Percentiles rank a stretch among this genome's conserved stretches.
These are phyloP conservation scores for Solanum chiquidenum DNA, from an alignment of 257 asterid genomes.

Conservation along the genomic window DNA sequence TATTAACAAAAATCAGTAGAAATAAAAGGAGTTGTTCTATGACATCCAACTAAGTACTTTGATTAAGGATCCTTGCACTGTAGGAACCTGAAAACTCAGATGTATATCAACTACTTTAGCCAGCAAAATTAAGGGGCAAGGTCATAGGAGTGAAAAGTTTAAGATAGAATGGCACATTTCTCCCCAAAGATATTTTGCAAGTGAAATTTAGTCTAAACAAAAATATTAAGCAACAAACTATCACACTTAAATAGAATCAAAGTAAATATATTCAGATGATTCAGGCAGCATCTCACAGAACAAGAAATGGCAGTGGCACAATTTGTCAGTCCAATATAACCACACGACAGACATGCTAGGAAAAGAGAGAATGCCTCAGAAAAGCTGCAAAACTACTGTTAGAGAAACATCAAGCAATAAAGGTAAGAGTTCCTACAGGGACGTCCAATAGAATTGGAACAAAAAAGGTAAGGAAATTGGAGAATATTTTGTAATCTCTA, in stretches of 20 bases:
- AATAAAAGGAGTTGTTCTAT: not conserved
- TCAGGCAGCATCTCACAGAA: not conserved
- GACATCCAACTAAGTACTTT: not conserved
- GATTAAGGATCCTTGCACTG: not conserved
- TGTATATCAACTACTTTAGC: not conserved
- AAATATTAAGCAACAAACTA: not conserved
- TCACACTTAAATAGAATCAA: not conserved
- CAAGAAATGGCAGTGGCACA: not conserved
- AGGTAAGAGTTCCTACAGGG: not conserved
- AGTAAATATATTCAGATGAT: not conserved
- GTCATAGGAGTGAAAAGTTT: not conserved
- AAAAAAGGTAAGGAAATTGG: not conserved
- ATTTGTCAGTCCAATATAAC: not conserved
- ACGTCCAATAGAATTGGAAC: not conserved
- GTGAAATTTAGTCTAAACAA: not conserved
- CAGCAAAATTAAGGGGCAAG: not conserved
- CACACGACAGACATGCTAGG: not conserved
- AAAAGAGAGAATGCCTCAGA: not conserved
- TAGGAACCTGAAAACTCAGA: not conserved
- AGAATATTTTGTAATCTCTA: not conserved
- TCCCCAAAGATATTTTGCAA: not conserved
- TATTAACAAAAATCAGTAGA: not conserved
- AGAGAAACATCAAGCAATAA: not conserved
- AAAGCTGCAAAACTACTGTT: not conserved
- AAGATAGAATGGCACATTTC: not conserved